These are phyloP conservation scores for Moesziomyces sp. DNA, from an alignment of 1,284 basidiomycete genomes.

Conservation along the genomic window DNA sequence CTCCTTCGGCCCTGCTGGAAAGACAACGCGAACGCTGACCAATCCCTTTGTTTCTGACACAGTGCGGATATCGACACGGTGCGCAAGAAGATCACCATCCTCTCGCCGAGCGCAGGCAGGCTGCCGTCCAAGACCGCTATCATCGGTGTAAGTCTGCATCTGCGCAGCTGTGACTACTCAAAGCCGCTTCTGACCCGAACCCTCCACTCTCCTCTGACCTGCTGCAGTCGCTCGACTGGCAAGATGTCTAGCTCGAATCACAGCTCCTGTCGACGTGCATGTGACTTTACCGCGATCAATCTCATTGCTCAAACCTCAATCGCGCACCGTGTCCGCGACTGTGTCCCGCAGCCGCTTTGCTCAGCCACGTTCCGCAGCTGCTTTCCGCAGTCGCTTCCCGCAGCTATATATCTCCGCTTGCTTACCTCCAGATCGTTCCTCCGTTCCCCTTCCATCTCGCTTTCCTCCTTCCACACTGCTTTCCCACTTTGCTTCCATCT, in stretches of 20 bases:
- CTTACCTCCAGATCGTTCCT: too few relatives aligned
- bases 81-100: slow-evolving; percentile 62
- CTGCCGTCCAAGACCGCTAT: slow-evolving; percentile 64
- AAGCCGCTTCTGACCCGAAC: not conserved
- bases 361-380: too few relatives aligned
- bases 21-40: not conserved
- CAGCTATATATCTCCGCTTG: too few relatives aligned
- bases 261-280: too few relatives aligned
- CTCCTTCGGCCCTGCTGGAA: not conserved
- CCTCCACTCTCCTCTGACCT: not conserved
- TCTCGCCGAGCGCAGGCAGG: slow-evolving; percentile 58
- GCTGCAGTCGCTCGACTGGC: slow-evolving; percentile 10
- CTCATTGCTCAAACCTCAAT: too few relatives aligned
- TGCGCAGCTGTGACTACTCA: not conserved
- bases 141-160: slow-evolving; percentile 48
- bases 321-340: too few relatives aligned
- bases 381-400: too few relatives aligned
- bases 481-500: too few relatives aligned
- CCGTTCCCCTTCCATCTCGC: too few relatives aligned
- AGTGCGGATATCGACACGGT: slow-evolving; percentile 60
- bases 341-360: too few relatives aligned
- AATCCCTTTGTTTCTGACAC: not conserved
- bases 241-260: slow-evolving; percentile 3
- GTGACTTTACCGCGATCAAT: too few relatives aligned
- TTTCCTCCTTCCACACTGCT: too few relatives aligned